Evolutionary conservation across 2,329 filamentous ascomycete genomes (phyloP), one percentile per base, ranked within the genome.

Genomic region (Fusarium cyanostomum): DNA sequence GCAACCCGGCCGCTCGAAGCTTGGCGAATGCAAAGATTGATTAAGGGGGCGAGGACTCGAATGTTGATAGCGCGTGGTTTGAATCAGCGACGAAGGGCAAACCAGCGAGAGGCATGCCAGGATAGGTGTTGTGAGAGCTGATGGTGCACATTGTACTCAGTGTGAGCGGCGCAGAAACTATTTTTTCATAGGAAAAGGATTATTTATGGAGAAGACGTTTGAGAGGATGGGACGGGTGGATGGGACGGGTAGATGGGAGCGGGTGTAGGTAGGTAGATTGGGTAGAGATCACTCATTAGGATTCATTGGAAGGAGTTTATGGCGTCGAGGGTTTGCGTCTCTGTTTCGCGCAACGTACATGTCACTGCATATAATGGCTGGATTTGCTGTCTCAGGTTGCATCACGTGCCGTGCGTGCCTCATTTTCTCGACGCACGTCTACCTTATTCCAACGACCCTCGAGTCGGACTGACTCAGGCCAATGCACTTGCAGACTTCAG

Each of bases 21-120:
- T 81, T 94, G 38, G 87, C 88, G 57, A 87, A 84, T 70, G 91
- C 91, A 16, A 92, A 92, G 78, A 86, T 93, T 70, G 91, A 94
- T 76, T 93, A 66, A 55, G 31, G n/a, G 35, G 10, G n/a, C 35
- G 54, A n/a, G 26, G 11, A n/a, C 18, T 28, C 18, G 41, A 43
- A 46, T 21, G 21, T 21, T 21, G 21, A 21, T 21, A 21, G 21
- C 21, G 21, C 6, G 21, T 4, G 21, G 4, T 4, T 21, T 21
- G 21, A 21, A 21, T 21, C 21, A 21, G 18, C 34, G 15, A 35
- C 24, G 42, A 34, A 46, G 43, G 21, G 16, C n/a, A 8, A n/a
- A n/a, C 15, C 5, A 48, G 15, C 39, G 52, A 42, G 41, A 16
- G 28, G 34, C 16, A 63, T 44, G 21, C 16, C 18, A 35, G 42